phyloP scores from a whole-genome alignment of 441 rosid genomes.

The Biscutella auriculata region DNA sequence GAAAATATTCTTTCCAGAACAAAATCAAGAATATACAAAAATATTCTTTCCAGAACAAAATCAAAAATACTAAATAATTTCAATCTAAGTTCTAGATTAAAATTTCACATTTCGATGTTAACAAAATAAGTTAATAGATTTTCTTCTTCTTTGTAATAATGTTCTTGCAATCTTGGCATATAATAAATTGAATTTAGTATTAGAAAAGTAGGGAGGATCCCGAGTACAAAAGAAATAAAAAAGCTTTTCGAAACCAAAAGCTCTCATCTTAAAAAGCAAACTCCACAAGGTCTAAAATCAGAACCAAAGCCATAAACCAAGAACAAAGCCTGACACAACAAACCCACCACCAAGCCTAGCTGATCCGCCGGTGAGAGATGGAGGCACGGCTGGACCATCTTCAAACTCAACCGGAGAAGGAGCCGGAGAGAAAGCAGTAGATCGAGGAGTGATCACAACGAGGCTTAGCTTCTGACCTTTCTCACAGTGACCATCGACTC shows the following conservation, averaged over 20 bases:
- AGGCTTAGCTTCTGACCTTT: conserved; percentile 41
- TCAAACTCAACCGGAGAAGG: conserved; percentile 17
- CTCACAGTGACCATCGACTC: conserved; percentile 32
- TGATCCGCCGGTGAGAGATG: conserved; percentile 11
- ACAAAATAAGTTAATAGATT: no score
- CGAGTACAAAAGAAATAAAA: no score
- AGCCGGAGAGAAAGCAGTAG: conserved; percentile 11
- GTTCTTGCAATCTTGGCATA: no score
- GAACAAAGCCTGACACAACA: conserved; percentile 16
- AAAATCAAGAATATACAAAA: no score
- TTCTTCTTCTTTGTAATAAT: no score
- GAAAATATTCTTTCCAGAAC: no score
- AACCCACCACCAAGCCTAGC: background rate
- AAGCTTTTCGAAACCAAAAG: conserved; percentile 10
- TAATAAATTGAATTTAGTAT: no score
- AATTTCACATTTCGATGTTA: no score
- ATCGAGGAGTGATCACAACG: conserved; percentile 18
- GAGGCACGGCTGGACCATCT: conserved; percentile 22
- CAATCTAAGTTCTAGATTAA: no score
- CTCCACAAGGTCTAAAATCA: conserved; percentile 10
- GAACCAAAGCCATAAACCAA: conserved; percentile 21
- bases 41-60: no score
- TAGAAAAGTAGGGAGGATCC: no score
- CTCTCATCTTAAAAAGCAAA: background rate
- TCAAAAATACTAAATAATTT: no score